A percentile compares a stretch with the other conserved stretches of the same genome.
Conservation (phyloP, 2,329 filamentous ascomycete genomes). For the Thelonectria rubi region DNA sequence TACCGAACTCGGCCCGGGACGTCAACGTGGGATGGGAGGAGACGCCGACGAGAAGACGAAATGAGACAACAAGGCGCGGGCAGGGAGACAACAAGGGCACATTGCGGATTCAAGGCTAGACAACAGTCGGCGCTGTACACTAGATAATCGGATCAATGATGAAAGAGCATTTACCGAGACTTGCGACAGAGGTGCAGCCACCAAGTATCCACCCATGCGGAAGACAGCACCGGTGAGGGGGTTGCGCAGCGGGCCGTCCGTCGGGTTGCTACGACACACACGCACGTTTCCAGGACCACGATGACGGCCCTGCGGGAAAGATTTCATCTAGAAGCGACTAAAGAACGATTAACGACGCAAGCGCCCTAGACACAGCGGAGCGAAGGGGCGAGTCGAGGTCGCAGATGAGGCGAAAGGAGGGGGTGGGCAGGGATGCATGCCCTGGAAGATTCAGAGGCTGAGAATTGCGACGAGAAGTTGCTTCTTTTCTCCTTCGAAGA, state of each 20-base stretch:
- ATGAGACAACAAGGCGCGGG: conserved; percentile 17
- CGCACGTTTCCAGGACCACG: neutral
- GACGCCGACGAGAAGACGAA: conserved; percentile 14
- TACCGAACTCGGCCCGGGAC: conserved; percentile 32
- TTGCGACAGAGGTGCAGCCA: conserved; percentile 16
- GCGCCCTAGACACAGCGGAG: conserved; percentile 6
- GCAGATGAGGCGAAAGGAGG: conserved; percentile 13
- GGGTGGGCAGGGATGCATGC: conserved; percentile 24
- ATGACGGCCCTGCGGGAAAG: conserved; percentile 1
- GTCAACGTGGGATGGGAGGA: conserved; percentile 18
- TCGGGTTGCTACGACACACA: conserved; percentile 11
- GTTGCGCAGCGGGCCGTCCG: conserved; percentile 16
- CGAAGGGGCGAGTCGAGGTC: no score
- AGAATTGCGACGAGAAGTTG: conserved; percentile 19
- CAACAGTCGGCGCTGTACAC: conserved; percentile 42
- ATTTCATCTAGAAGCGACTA: conserved; percentile 16
- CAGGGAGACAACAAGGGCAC: conserved; percentile 24
- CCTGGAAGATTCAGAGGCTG: no score
- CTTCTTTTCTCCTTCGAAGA: neutral
- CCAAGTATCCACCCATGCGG: conserved; percentile 21
- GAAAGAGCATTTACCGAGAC: conserved; percentile 32
- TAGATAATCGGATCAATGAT: conserved; percentile 43
- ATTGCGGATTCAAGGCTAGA: conserved; percentile 31
- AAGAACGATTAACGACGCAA: conserved; percentile 15
- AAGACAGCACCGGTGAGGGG: conserved; percentile 19